Base-by-base conservation (phyloP, 2,329 filamentous ascomycete genomes). In the Xylaria hypoxylon region DNA sequence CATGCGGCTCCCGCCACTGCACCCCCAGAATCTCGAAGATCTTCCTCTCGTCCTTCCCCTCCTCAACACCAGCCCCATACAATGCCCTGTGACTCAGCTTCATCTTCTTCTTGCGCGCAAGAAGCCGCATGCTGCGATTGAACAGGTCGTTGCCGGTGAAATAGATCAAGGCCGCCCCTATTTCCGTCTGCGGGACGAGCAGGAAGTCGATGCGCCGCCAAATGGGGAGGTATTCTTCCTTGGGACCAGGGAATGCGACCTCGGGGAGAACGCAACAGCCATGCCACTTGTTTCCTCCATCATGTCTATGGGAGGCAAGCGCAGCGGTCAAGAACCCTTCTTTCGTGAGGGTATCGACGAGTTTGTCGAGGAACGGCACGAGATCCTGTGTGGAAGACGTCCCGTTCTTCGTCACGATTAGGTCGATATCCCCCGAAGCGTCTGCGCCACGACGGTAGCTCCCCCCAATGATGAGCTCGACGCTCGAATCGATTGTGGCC, bases 101-200 rank as follows among this genome's bases (percentile, higher is more conserved):
- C 92, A 96, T 94, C 0, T 89, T 87, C 79, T 92, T 96, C 79
- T 89, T 93, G 44, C 89, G 87, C 15, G 94, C 93, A 69, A 97
- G 78, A 17, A 96, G 80, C 69, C 95, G 83, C 77, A 97, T 87
- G 75, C 92, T 96, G 17, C 94, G 85, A 77, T 97, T 97, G 81
- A 97, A 97, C 38, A 97, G 91, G 76, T 97, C 94, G 72, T 97
- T 96, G 0, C 95, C 95, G 0, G 95, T 97, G 75, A 97, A 98
- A 76, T 97, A 97, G n/a, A 97, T 86, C 68, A 97, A 77, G 0
- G 94, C 94, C 0, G 92, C 94, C 1, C 95, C 95, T 57, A 93
- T 84, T 78, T 97, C 90, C 1, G 86, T 83, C 71, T 89, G 89
- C 0, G 94, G 94, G 0, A 97, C 94, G 3, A 96, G 85, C 1